Evolutionary conservation across 1,284 basidiomycete genomes (phyloP).

Genomic region (Ceratorhiza oryzae-sativae): DNA sequence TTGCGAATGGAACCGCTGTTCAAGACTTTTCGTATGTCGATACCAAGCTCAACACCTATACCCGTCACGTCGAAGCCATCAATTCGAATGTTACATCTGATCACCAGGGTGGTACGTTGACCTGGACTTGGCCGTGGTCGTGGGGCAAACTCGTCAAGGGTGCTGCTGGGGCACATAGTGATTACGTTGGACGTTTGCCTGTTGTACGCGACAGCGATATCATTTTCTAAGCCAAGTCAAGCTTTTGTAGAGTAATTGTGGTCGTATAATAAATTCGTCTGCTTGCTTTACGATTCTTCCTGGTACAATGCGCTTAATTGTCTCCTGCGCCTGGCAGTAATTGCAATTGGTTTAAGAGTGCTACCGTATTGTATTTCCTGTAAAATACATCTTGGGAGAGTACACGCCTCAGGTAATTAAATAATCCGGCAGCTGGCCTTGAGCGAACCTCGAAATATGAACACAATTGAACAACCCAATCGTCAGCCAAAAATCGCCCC

Average conservation of each 20-base stretch:
- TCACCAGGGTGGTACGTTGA: slow-evolving; percentile 63
- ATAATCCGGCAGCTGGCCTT: not conserved
- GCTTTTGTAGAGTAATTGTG: not conserved
- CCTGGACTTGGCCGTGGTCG: slow-evolving; percentile 44
- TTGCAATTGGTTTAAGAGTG: not conserved
- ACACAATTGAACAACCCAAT: slow-evolving; percentile 30
- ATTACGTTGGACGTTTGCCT: slow-evolving; percentile 29
- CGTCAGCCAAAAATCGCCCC: slow-evolving; percentile 25
- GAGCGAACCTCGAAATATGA: slow-evolving; percentile 16
- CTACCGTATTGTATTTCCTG: slow-evolving; percentile 38
- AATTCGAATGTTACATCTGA: slow-evolving; percentile 69
- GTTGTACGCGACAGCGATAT: slow-evolving; percentile 23
- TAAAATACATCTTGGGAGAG: slow-evolving; percentile 35
- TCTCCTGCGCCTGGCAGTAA: not conserved
- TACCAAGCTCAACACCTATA: slow-evolving; percentile 65
- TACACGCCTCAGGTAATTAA: slow-evolving; percentile 34
- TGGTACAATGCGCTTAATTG: not conserved
- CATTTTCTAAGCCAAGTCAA: slow-evolving; percentile 24
- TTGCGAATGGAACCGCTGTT: slow-evolving; percentile 60
- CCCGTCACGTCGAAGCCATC: slow-evolving; percentile 64
- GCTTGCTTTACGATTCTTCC: not conserved
- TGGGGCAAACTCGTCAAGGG: slow-evolving; percentile 32
- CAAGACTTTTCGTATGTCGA: slow-evolving; percentile 72
- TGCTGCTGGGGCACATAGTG: slow-evolving; percentile 24
- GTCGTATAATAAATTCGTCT: not conserved